Conservation (phyloP, 2,329 filamentous ascomycete genomes). For the Penicillium rolfsii region DNA sequence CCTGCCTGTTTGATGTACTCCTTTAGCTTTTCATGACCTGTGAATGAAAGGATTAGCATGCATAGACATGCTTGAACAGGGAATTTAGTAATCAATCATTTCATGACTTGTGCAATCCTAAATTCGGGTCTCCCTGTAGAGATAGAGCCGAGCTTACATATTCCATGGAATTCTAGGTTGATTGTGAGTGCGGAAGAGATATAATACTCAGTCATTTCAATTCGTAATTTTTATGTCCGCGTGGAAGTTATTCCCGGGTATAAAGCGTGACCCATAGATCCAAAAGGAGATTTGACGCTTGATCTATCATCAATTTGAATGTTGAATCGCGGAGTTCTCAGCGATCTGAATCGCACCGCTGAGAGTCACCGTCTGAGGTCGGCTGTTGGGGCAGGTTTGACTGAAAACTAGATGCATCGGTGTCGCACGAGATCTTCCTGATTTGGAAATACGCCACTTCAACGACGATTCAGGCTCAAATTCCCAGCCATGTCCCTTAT, state of each 20-base stretch:
- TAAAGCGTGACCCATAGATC: not conserved
- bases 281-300: not conserved
- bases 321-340: not conserved
- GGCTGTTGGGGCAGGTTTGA: not conserved
- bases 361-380: not conserved
- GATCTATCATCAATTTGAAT: not conserved
- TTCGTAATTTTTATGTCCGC: slow-evolving; percentile 27
- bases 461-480: not conserved
- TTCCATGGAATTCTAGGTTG: not conserved
- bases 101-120: not conserved
- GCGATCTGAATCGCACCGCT: not conserved
- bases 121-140: not conserved
- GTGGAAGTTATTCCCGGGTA: not conserved
- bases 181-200: slow-evolving; percentile 6
- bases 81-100: not conserved
- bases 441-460: not conserved
- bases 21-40: not conserved
- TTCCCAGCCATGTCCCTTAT: not conserved
- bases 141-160: not conserved
- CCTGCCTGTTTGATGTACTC: not conserved
- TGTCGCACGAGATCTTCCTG: not conserved
- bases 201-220: slow-evolving; percentile 25
- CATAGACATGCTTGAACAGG: not conserved
- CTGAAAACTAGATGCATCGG: not conserved
- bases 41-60: not conserved